These are phyloP conservation scores for Scalesia atractyloides DNA, from an alignment of 129 eudicot genomes.

Conservation along the genomic window DNA sequence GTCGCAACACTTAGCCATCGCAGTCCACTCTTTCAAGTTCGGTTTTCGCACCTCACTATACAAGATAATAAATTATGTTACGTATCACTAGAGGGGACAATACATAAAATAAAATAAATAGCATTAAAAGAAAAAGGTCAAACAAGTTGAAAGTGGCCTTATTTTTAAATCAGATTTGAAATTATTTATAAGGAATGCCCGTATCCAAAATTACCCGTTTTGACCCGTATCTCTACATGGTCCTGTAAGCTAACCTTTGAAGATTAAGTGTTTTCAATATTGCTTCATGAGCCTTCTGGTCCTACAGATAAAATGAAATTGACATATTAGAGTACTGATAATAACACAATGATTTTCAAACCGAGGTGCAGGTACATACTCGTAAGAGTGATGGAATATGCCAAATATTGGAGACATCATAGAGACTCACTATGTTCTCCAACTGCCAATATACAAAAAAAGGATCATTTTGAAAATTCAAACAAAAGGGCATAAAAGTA, in stretches of 20 bases:
- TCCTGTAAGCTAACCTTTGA: constrained; percentile 47
- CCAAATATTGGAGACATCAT: constrained; percentile 95
- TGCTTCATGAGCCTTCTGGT: constrained; percentile 95
- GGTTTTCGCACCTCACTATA: constrained; percentile 64
- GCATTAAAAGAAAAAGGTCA: background rate
- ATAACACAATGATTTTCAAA: constrained; percentile 21
- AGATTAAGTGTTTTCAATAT: constrained; percentile 82
- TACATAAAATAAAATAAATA: background rate
- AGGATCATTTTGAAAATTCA: background rate
- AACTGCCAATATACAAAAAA: constrained; percentile 40
- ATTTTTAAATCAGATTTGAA: background rate
- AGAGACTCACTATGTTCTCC: constrained; percentile 71
- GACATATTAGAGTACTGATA: background rate
- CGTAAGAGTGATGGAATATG: constrained; percentile 80
- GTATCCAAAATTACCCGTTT: background rate
- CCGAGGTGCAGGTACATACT: constrained; percentile 38
- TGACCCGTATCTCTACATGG: background rate
- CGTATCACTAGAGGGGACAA: background rate
- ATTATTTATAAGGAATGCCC: background rate
- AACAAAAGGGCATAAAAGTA: constrained; percentile 16
- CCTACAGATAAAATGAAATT: constrained; percentile 43
- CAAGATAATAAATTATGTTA: background rate
- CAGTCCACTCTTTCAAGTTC: constrained; percentile 76
- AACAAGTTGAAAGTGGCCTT: background rate
- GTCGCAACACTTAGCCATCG: constrained; percentile 80